Evolutionary conservation across 441 rosid genomes (phyloP).

Genomic region (Omphalea diandra): DNA sequence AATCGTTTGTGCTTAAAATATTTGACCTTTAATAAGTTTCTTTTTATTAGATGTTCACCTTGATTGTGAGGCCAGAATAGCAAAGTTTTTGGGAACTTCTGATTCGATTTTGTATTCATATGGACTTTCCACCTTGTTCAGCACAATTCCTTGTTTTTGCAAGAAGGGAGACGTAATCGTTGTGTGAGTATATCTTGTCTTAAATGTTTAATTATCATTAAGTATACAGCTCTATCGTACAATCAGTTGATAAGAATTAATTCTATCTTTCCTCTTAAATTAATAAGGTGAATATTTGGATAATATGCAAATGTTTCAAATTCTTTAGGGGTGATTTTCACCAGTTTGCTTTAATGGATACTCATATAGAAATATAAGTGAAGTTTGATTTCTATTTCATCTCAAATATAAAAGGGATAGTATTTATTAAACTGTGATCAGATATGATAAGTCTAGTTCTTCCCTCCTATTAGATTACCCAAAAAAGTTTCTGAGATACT

Average conservation of each 20-base stretch:
- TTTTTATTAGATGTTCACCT: conserved; percentile 85
- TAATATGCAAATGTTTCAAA: neutral
- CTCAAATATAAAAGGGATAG: neutral
- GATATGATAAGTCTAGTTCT: neutral
- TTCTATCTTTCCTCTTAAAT: too few relatives aligned
- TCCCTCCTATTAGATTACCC: conserved; percentile 5
- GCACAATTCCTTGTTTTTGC: conserved; percentile 94
- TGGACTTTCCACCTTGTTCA: conserved; percentile 94
- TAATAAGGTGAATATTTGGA: neutral
- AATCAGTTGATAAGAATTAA: neutral
- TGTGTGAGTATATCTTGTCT: conserved; percentile 60
- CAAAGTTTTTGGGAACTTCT: conserved; percentile 77
- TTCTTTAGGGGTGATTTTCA: neutral
- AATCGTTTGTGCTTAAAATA: conserved; percentile 3
- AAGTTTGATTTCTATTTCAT: neutral
- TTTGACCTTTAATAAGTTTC: conserved; percentile 25
- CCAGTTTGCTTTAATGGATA: neutral
- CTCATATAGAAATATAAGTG: neutral
- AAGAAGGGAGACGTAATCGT: conserved; percentile 93
- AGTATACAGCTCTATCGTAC: neutral
- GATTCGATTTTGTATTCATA: conserved; percentile 95
- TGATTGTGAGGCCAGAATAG: conserved; percentile 91
- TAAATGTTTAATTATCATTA: conserved; percentile 9
- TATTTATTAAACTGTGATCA: neutral
- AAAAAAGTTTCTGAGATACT: neutral